These are phyloP conservation scores for Cystobasidium ongulense DNA, from an alignment of 768 basidiomycete species.

Conservation along the genomic window DNA sequence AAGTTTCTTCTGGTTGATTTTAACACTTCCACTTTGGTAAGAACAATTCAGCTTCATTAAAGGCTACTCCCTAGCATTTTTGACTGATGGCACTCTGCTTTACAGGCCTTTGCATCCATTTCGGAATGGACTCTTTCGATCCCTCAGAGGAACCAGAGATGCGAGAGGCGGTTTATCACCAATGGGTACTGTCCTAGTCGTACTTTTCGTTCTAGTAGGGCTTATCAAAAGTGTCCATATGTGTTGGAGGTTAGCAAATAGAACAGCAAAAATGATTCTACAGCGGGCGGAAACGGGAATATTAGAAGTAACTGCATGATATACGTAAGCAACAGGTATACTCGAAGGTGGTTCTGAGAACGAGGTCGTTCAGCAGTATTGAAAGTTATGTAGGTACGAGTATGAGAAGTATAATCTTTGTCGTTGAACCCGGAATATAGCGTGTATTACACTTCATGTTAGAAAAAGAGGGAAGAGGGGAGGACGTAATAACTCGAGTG, in stretches of 20 bases:
- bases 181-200: constrained; percentile 3
- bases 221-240: constrained; percentile 22
- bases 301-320: constrained; percentile 1
- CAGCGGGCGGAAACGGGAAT: constrained; percentile 14
- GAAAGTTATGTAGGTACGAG: too few species aligned
- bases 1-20: constrained; percentile 20
- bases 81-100: background rate
- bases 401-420: too few species aligned
- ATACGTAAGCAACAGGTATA: background rate
- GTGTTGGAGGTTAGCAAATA: constrained; percentile 16
- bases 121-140: constrained; percentile 16
- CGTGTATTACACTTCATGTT: too few species aligned
- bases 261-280: constrained; percentile 9
- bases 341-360: too few species aligned
- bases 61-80: background rate
- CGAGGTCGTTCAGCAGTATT: too few species aligned
- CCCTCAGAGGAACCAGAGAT: constrained; percentile 1
- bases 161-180: constrained; percentile 3
- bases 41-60: background rate
- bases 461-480: too few species aligned
- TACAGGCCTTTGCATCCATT: constrained; percentile 21
- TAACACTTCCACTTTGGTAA: constrained; percentile 19
- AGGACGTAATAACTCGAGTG: too few species aligned
- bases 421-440: too few species aligned
- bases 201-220: constrained; percentile 19